Conservation (phyloP, 176 grass and related monocot species). For the Rhipidocladum racemiflorum region DNA sequence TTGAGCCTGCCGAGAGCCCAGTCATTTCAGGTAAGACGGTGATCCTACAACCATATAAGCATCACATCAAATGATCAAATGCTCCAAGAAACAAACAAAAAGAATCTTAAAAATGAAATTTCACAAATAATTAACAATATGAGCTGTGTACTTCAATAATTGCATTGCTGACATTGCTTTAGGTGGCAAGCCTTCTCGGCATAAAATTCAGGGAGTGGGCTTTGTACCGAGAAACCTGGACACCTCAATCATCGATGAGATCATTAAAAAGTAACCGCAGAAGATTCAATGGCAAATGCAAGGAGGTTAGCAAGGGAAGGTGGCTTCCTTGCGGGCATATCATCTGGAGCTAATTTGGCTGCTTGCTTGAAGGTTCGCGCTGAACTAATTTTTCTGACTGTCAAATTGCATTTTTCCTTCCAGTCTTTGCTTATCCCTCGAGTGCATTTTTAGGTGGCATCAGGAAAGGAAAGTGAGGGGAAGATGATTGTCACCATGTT, state of each 20-base stretch:
- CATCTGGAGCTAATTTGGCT: constrained; percentile 69
- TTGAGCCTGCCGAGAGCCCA: constrained; percentile 82
- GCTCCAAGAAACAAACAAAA: neutral
- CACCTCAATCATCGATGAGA: constrained; percentile 51
- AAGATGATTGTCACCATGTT: constrained; percentile 38
- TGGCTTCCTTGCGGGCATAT: constrained; percentile 67
- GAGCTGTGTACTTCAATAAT: neutral
- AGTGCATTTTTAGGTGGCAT: constrained; percentile 10
- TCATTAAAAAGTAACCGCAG: constrained; percentile 41
- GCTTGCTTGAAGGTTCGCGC: constrained; percentile 50
- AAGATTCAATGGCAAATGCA: constrained; percentile 54
- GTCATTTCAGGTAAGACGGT: constrained; percentile 54
- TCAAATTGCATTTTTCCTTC: neutral
- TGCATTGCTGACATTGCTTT: neutral
- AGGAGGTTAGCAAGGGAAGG: constrained; percentile 66
- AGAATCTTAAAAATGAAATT: neutral
- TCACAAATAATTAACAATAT: neutral
- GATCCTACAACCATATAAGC: neutral
- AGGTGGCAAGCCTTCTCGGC: constrained; percentile 53
- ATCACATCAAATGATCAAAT: neutral
- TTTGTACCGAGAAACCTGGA: constrained; percentile 59
- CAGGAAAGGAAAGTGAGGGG: constrained; percentile 17
- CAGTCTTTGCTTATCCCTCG: neutral
- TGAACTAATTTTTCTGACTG: neutral
- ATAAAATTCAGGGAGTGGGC: constrained; percentile 72